These are phyloP conservation scores for Fusarium guadeloupense DNA, from an alignment of 2,329 filamentous ascomycete species.

Conservation along the genomic window DNA sequence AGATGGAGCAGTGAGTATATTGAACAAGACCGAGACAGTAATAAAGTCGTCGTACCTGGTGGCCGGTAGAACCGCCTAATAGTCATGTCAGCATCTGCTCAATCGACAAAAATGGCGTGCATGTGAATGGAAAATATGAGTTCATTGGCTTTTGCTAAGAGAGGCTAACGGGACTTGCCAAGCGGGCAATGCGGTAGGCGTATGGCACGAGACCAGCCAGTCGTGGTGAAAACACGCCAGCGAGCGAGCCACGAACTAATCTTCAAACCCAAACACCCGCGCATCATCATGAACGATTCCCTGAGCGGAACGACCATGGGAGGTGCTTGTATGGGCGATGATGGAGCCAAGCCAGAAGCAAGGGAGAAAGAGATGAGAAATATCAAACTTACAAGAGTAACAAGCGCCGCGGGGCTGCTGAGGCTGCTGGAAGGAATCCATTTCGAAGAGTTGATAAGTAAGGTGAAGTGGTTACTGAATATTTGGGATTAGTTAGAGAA, in stretches of 20 bases:
- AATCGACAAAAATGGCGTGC: not conserved
- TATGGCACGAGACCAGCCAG: constrained; percentile 7
- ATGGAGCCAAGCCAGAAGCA: not conserved
- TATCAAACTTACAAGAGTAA: constrained; percentile 60
- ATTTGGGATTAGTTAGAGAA: constrained; percentile 33
- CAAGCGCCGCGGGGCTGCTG: constrained; percentile 55
- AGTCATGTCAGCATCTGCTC: constrained; percentile 35
- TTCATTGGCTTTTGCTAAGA: not conserved
- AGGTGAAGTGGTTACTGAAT: constrained; percentile 19
- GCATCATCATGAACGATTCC: not conserved
- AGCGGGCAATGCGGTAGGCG: not conserved
- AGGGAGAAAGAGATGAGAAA: not conserved
- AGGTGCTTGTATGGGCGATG: not conserved
- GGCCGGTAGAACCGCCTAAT: constrained; percentile 75
- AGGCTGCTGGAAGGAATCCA: constrained; percentile 50
- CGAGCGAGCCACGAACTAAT: not conserved
- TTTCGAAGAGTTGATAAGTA: constrained; percentile 43
- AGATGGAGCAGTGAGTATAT: constrained; percentile 23
- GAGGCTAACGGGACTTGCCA: constrained; percentile 2
- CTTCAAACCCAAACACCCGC: not conserved
- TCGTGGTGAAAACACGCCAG: not conserved
- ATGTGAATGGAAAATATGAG: not conserved
- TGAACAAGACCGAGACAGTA: not conserved
- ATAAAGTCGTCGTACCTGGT: constrained; percentile 68
- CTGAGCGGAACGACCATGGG: not conserved